These are phyloP conservation scores for Garcia nutans DNA, from an alignment of 345 rosid species.

Conservation along the genomic window DNA sequence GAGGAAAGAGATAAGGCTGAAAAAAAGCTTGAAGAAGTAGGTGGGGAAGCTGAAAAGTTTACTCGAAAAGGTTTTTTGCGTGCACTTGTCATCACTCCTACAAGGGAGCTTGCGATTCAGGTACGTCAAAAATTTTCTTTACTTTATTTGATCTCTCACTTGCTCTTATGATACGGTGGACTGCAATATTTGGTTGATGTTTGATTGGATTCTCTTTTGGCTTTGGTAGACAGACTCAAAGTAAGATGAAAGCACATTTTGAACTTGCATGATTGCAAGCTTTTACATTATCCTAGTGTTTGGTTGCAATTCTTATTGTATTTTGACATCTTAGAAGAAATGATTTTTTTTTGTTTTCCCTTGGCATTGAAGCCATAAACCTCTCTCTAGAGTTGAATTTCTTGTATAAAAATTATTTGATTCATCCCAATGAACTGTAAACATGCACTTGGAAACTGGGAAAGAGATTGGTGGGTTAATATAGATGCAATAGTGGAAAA, in stretches of 20 bases:
- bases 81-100: conserved; percentile 90
- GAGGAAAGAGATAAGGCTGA: conserved; percentile 77
- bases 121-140: conserved; percentile 35
- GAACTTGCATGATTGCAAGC: neutral
- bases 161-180: neutral
- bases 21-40: conserved; percentile 47
- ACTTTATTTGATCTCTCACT: conserved; percentile 10
- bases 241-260: neutral
- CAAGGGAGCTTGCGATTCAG: conserved; percentile 95
- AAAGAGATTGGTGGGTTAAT: too few species aligned
- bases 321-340: too few species aligned
- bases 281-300: neutral
- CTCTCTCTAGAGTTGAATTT: too few species aligned
- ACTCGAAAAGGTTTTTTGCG: conserved; percentile 71
- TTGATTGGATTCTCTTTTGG: neutral
- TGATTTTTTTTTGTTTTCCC: too few species aligned
- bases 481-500: too few species aligned
- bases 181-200: neutral
- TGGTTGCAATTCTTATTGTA: neutral
- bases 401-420: too few species aligned
- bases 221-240: neutral
- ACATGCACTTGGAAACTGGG: too few species aligned
- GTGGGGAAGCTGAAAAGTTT: conserved; percentile 58
- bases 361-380: too few species aligned
- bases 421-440: too few species aligned